Percentiles rank a stretch among this genome's conserved stretches.
Conservation (phyloP, 2,329 filamentous ascomycete genomes). For the Claviceps sp. region DNA sequence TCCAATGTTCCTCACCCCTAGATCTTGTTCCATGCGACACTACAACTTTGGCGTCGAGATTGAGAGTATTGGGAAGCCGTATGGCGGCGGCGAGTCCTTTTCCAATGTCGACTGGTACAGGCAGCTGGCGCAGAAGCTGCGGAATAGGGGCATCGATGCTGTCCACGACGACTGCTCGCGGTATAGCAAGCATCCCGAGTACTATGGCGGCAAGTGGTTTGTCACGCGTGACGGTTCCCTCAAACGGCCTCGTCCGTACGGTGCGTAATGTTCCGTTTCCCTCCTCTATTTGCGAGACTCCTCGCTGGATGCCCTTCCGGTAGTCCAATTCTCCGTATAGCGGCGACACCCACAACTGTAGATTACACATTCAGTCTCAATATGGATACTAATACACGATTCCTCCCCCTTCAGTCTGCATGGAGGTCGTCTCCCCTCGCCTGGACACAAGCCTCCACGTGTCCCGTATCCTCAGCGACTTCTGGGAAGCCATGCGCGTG, state of each 20-base stretch:
- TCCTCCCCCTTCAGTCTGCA: conserved; percentile 18
- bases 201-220: conserved; percentile 29
- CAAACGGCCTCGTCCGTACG: conserved; percentile 22
- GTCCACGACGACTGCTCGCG: conserved; percentile 23
- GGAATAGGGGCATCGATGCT: conserved; percentile 23
- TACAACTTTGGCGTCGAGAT: conserved; percentile 29
- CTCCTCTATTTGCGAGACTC: not conserved
- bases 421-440: conserved; percentile 27
- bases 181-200: conserved; percentile 28
- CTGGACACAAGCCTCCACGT: conserved; percentile 22
- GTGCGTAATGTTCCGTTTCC: conserved; percentile 12
- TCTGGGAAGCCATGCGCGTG: conserved; percentile 29
- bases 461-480: conserved; percentile 21
- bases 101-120: conserved; percentile 27
- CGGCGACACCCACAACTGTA: not conserved
- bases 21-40: conserved; percentile 11
- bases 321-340: not conserved
- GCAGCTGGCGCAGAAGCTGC: conserved; percentile 24
- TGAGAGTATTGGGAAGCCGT: conserved; percentile 23
- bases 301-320: no score
- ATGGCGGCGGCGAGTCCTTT: conserved; percentile 22
- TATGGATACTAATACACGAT: not conserved
- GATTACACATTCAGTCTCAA: not conserved
- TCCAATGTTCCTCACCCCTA: not conserved
- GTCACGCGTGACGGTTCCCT: conserved; percentile 26